Base-by-base conservation (phyloP, 108 stramenopile species). In the Bacterosira constricta region DNA sequence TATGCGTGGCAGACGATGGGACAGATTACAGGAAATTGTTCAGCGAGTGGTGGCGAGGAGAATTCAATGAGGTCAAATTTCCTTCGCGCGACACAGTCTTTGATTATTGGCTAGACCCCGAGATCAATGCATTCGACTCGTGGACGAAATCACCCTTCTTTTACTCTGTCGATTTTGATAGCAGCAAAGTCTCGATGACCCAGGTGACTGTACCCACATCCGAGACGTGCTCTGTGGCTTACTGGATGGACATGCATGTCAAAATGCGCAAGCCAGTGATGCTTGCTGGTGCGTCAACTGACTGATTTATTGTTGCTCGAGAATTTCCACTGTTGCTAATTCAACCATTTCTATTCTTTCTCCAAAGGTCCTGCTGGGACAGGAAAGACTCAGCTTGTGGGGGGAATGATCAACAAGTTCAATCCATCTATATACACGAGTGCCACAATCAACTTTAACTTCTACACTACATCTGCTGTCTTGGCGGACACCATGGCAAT, bases 61-160 rank as follows among this genome's bases (percentile, higher is more conserved):
- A 88, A 23, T 94, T 85, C 78, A 86, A 88, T 51, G 79, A 69
- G 46, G 88, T 94, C 50, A 90, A 92, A 52, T 82, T 92, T 39
- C 93, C 91, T 5, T 63, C 73, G 37, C 86, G 89, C 26, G 88
- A 90, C 35, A 89, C 91, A 13, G 88, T 94, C n/a, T 94, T 94
- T 60, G 93, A 94, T 75, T 94, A 94, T 78, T 92, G 84, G 80
- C 83, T 92, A 6, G 86, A 94, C 45, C 82, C 88, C 0, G 83
- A 69, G 17, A 36, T 74, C 12, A 85, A 85, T 35, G 18, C 59
- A 13, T 92, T 92, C 65, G 91, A 94, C 18, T 74, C 68, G 27
- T 94, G 93, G 93, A 78, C 86, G 36, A 91, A 91, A 58, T 74
- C 66, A 29, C 75, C 80, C 34, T 79, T 63, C 39, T 82, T 79